Conservation (phyloP, 495 filamentous ascomycete species). For the Pseudoneurospora amorphoporcata region DNA sequence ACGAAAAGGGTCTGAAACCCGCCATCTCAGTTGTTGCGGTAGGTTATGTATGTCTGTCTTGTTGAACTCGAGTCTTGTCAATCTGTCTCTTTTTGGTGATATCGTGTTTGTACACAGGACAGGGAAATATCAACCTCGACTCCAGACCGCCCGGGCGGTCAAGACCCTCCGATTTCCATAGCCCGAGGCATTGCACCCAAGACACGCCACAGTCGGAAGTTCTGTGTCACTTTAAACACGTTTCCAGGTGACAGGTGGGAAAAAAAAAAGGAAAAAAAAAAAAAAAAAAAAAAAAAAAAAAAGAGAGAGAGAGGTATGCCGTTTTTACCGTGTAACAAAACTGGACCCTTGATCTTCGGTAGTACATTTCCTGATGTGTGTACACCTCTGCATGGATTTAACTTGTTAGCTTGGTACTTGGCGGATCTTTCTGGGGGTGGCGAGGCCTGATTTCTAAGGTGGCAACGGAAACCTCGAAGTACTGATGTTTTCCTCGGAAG, state of each 20-base stretch:
- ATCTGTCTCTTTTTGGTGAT: neutral
- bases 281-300: too few species aligned
- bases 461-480: too few species aligned
- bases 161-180: neutral
- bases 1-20: neutral
- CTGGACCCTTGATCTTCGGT: neutral
- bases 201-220: neutral
- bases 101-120: neutral
- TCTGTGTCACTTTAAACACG: neutral
- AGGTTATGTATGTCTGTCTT: neutral
- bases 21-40: neutral
- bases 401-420: too few species aligned
- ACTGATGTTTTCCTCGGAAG: too few species aligned
- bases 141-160: neutral
- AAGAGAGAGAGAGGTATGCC: neutral
- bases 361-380: neutral
- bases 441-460: too few species aligned
- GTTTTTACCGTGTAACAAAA: neutral
- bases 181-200: neutral
- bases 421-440: too few species aligned
- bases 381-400: too few species aligned
- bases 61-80: neutral
- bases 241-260: neutral
- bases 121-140: neutral
- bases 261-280: neutral